Base-by-base conservation (phyloP, 495 filamentous ascomycete species). In the Hypoxylon intermedium region DNA sequence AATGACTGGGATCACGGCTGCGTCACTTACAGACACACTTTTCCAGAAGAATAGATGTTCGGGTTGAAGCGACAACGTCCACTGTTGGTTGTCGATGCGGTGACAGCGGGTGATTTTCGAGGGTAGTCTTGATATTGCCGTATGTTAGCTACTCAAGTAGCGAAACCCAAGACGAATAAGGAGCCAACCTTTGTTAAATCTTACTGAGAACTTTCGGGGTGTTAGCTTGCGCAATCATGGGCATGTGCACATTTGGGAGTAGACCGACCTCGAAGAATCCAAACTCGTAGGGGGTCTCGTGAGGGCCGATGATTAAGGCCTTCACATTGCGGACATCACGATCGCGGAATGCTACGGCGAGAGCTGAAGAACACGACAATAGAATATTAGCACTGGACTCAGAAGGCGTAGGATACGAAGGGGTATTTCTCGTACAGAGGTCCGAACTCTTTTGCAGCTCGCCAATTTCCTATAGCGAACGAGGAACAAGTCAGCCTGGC, bases 261-360 rank as follows among this genome's bases (percentile, higher is more conserved):
- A 13, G 36, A 73, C 80, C 37, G 42, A 93, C 91, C 84, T 96
- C 90, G 67, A 96, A 98, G 80, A 96, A 97, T 3, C 93, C 94
- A 68, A 96, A 95, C 65, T 97, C 92, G 72, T 98, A 98, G 0
- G 94, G 93, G 0, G 94, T 96, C 49, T 93, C 93, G 43, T 94
- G 92, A 6, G 95, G 93, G 0, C 94, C 94, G 49, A 98, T 84
- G 57, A 98, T 90, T 43, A 98, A 73, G 28, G 93, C 95, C 63
- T 85, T 87, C 36, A 98, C 89, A 58, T 93, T 88, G 26, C 92
- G 88, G 43, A 97, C 87, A 73, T 98, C 91, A 53, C 83, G 83
- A 69, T 98, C 94, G 28, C 87, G 80, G 67, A 88, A 96, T 31
- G 87, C 86, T 52, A 97, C 91, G 13, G 92, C 90, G 59, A 97